phyloP scores from a whole-genome alignment of 2,329 filamentous ascomycete genomes.

The Claviceps arundinis region DNA sequence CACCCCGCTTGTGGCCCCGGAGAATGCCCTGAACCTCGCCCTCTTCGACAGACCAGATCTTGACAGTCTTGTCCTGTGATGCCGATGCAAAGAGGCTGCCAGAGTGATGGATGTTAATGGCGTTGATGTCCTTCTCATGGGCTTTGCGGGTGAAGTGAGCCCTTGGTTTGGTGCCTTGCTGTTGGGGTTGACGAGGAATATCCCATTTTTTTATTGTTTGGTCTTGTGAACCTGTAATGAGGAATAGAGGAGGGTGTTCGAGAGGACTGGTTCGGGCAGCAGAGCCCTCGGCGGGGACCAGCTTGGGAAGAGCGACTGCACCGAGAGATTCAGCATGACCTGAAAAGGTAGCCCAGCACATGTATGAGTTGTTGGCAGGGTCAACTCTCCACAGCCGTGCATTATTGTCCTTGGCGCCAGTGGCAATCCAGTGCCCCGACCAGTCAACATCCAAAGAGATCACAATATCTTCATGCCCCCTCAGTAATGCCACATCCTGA shows the following conservation, averaged over 20 bases:
- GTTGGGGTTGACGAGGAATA: slow-evolving; percentile 43
- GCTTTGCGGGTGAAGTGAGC: slow-evolving; percentile 84
- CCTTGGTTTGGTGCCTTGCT: slow-evolving; percentile 33
- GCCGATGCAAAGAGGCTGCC: slow-evolving; percentile 84
- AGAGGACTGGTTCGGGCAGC: slow-evolving; percentile 61
- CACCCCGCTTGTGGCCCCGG: slow-evolving; percentile 82
- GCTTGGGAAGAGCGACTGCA: slow-evolving; percentile 71
- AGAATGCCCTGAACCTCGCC: slow-evolving; percentile 86
- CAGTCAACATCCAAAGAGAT: slow-evolving; percentile 90
- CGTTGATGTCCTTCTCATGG: slow-evolving; percentile 98
- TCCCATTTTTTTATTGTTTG: slow-evolving; percentile 94
- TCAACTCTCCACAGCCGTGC: slow-evolving; percentile 85
- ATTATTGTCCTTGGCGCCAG: slow-evolving; percentile 92
- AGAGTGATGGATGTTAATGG: slow-evolving; percentile 65
- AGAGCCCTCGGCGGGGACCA: slow-evolving; percentile 52
- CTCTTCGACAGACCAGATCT: slow-evolving; percentile 86
- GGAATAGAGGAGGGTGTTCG: slow-evolving; percentile 65
- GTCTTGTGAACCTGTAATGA: slow-evolving; percentile 89
- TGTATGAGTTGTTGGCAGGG: slow-evolving; percentile 56
- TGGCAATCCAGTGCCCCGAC: slow-evolving; percentile 94
- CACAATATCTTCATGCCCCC: slow-evolving; percentile 89
- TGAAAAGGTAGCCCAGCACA: slow-evolving; percentile 70
- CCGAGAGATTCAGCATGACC: slow-evolving; percentile 91
- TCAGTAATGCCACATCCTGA: slow-evolving; percentile 72
- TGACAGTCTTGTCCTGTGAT: slow-evolving; percentile 91